These are phyloP conservation scores for Cenchrus americanus DNA, from an alignment of 176 grass and related monocot genomes.

Conservation along the genomic window DNA sequence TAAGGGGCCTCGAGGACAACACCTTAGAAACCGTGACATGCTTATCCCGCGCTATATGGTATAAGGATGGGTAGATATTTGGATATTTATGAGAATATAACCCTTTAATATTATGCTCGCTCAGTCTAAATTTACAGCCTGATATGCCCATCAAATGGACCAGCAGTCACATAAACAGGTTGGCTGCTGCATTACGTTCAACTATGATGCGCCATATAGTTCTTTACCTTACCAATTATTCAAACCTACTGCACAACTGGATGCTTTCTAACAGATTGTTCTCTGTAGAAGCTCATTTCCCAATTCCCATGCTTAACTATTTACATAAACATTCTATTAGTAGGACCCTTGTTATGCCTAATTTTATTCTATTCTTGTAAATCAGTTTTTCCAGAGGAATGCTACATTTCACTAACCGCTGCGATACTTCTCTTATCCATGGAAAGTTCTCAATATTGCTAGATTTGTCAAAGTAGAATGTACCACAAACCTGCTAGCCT, in stretches of 20 bases:
- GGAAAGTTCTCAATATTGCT: not conserved
- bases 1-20: no score
- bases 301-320: not conserved
- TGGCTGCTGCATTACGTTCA: not conserved
- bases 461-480: not conserved
- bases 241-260: slow-evolving; percentile 1
- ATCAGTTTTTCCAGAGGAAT: slow-evolving; percentile 1
- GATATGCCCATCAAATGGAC: not conserved
- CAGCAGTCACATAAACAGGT: not conserved
- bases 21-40: no score
- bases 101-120: not conserved
- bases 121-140: not conserved
- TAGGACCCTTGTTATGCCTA: not conserved
- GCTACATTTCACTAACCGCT: not conserved
- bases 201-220: not conserved
- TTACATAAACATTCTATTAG: not conserved
- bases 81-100: slow-evolving; percentile 10
- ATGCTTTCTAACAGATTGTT: not conserved
- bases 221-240: not conserved
- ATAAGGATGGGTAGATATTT: no score
- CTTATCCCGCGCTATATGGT: no score
- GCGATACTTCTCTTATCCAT: not conserved
- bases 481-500: not conserved
- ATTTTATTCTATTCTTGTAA: not conserved
- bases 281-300: not conserved